phyloP scores from a whole-genome alignment of 2,329 filamentous ascomycete genomes.

The Pseudogymnoascus sp. region DNA sequence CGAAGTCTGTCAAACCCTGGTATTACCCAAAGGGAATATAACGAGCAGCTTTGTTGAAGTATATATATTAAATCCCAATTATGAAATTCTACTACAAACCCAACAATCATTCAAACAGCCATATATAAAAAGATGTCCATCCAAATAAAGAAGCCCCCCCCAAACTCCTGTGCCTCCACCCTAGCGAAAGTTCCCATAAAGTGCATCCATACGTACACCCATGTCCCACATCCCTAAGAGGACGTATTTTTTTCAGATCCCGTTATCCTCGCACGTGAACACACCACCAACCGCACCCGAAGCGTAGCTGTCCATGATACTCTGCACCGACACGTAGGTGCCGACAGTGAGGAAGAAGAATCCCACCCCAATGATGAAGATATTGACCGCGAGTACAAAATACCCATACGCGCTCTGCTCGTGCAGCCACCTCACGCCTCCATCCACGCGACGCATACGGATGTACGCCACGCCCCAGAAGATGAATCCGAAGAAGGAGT shows the following conservation, averaged over 20 bases:
- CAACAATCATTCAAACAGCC: background rate
- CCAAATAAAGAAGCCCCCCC: background rate
- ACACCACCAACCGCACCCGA: slow-evolving; percentile 57
- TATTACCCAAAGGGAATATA: background rate
- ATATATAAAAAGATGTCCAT: background rate
- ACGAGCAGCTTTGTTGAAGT: background rate
- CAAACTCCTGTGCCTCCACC: background rate
- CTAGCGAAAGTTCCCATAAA: background rate
- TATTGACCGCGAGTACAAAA: slow-evolving; percentile 56
- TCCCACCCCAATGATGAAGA: slow-evolving; percentile 64
- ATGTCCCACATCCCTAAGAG: background rate
- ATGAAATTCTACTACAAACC: background rate
- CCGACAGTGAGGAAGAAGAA: slow-evolving; percentile 75
- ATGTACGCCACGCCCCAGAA: slow-evolving; percentile 84
- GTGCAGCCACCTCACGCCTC: slow-evolving; percentile 35
- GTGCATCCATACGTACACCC: background rate
- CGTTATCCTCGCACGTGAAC: slow-evolving; percentile 67
- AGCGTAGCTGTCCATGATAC: slow-evolving; percentile 65
- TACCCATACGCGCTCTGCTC: slow-evolving; percentile 32
- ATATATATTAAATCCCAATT: background rate
- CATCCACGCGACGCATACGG: slow-evolving; percentile 62
- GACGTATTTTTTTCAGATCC: slow-evolving; percentile 38
- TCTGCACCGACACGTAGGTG: slow-evolving; percentile 70
- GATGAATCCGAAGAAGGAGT: slow-evolving; percentile 91
- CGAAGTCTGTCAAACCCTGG: too few relatives aligned